Base-by-base conservation (phyloP, 495 filamentous ascomycete genomes). In the Aspergillus sclerotioniger region DNA sequence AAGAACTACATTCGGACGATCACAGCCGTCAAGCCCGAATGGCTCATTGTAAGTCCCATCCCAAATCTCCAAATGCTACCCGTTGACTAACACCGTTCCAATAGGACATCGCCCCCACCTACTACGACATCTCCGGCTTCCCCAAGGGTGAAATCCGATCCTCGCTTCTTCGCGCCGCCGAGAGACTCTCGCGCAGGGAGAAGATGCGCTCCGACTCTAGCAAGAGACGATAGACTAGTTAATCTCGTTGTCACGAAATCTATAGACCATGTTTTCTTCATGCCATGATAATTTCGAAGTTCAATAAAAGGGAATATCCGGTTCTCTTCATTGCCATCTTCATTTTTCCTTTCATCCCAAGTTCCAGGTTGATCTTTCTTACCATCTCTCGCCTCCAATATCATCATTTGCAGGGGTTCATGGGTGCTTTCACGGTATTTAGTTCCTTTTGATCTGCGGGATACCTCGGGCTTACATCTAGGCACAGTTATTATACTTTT, bases 81-180 rank as follows among this genome's bases (percentile, higher is more conserved):
- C 0, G 8, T 19, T 33, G 39, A 66, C 65, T 77, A 63, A 70
- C 60, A 33, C 31, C 25, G 25, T 44, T 29, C 57, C 13, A 43
- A 19, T 50, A 87, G 84, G 94, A 99, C 71, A 92, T 98, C 57
- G 91, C 95, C 1, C 90, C 91, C 4, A 82, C 76, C 3, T 99
- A 99, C 71, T 99, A 96, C 68, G 91, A 99, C 65, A 67, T 96
- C n/a, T 74, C 81, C 0, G 82, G 80, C 0, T 97, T 97, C 76
- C 78, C 82, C 31, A 91, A 96, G 74, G 91, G 92, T 16, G 90
- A 94, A 45, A 85, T 98, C 50, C 92, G 88, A 70, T 83, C 80
- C 10, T 83, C 91, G 0, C 74, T 99, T 43, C 80, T 86, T 65
- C 81, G 85, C 50, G 83, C 88, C n/a, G 70, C 80, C 2, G 90